These are phyloP conservation scores for Thalia dealbata DNA, from an alignment of 176 grass and related monocot species.

Conservation along the genomic window DNA sequence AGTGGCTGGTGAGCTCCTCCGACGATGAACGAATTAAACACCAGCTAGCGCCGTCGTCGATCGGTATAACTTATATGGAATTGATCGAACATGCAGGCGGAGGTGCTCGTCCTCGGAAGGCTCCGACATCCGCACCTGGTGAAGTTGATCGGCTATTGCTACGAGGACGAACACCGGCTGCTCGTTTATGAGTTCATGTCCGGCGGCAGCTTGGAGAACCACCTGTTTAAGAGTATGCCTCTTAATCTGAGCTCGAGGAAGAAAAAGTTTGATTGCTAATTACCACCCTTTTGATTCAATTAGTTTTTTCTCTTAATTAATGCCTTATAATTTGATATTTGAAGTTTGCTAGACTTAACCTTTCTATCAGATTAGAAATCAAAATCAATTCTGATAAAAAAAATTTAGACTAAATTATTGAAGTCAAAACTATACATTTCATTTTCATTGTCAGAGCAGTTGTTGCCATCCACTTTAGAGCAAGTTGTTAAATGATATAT, in stretches of 20 bases:
- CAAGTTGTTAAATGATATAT: neutral
- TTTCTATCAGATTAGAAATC: too few species aligned
- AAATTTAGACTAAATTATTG: too few species aligned
- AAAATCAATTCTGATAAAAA: too few species aligned
- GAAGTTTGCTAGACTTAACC: too few species aligned
- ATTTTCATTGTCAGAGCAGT: too few species aligned
- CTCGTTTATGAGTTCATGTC: neutral
- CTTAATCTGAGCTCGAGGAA: neutral
- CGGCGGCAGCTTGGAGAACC: neutral
- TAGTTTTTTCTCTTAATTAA: neutral
- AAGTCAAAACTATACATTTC: neutral
- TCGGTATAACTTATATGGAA: neutral
- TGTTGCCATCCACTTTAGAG: too few species aligned
- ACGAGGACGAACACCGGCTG: neutral
- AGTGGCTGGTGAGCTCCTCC: neutral
- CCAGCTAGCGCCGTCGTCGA: too few species aligned
- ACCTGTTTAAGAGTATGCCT: neutral
- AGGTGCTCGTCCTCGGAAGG: neutral
- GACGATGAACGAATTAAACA: too few species aligned
- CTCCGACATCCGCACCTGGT: neutral
- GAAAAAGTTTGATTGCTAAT: neutral
- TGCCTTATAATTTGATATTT: neutral
- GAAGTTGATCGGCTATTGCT: neutral
- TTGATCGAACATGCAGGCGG: neutral
- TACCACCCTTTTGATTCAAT: neutral